Evolutionary conservation across 2,329 filamentous ascomycete genomes (phyloP).

Genomic region (Knufia fluminis): DNA sequence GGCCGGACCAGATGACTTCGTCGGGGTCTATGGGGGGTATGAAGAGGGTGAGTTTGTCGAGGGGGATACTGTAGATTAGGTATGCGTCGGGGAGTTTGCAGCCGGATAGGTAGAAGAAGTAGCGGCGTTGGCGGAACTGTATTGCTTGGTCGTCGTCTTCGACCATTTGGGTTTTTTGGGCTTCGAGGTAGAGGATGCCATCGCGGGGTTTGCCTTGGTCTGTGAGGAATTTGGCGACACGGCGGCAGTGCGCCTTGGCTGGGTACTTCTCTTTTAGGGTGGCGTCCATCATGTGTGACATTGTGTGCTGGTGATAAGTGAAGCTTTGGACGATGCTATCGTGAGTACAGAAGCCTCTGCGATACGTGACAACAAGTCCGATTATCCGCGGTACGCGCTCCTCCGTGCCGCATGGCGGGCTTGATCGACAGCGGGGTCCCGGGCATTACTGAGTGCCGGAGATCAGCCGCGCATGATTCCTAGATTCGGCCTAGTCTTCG

Average conservation of each 20-base stretch:
- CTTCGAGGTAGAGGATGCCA: conserved; percentile 81
- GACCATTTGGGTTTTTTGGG: conserved; percentile 66
- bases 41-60: conserved; percentile 69
- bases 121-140: conserved; percentile 79
- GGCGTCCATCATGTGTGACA: conserved; percentile 9
- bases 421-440: background rate
- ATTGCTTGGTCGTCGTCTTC: conserved; percentile 83
- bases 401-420: too few species aligned
- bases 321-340: too few species aligned
- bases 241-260: conserved; percentile 74
- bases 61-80: conserved; percentile 68
- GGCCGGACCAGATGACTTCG: conserved; percentile 83
- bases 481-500: background rate
- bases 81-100: conserved; percentile 72
- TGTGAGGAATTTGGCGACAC: conserved; percentile 71
- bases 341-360: background rate
- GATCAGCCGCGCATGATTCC: background rate
- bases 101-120: conserved; percentile 91
- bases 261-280: conserved; percentile 55
- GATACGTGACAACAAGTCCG: background rate
- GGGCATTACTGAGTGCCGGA: background rate
- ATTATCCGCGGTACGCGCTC: background rate
- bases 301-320: too few species aligned
- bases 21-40: conserved; percentile 83
- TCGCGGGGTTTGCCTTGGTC: conserved; percentile 52